phyloP scores from a whole-genome alignment of 2,329 filamentous ascomycete genomes.

The Alternaria postmessia region DNA sequence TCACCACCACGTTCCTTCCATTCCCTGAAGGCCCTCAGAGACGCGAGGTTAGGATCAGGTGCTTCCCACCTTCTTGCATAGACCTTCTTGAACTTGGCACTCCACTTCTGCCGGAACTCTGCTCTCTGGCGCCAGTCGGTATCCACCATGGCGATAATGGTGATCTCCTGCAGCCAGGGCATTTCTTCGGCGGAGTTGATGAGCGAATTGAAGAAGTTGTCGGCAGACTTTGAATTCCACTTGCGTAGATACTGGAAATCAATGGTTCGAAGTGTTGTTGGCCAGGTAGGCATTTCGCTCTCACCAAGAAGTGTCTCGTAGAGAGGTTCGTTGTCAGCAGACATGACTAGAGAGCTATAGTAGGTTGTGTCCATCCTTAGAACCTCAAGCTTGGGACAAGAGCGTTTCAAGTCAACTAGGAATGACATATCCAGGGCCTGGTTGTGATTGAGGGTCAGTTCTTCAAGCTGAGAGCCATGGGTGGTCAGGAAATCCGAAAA shows the following conservation, averaged over 20 bases:
- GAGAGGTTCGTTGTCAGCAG: conserved; percentile 75
- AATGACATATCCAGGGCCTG: conserved; percentile 80
- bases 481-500: conserved; percentile 71
- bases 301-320: conserved; percentile 72
- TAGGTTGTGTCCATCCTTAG: conserved; percentile 82
- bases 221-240: conserved; percentile 73
- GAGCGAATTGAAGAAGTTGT: conserved; percentile 80
- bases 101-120: conserved; percentile 80
- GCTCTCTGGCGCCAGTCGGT: conserved; percentile 82
- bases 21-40: conserved; percentile 53
- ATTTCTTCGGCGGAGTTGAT: conserved; percentile 74
- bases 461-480: conserved; percentile 72
- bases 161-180: conserved; percentile 71
- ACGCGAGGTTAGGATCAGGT: conserved; percentile 55
- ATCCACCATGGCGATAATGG: conserved; percentile 76
- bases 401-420: conserved; percentile 68
- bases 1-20: conserved; percentile 43
- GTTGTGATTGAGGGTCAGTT: conserved; percentile 79
- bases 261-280: conserved; percentile 71
- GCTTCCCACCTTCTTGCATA: conserved; percentile 64
- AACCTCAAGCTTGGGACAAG: conserved; percentile 74
- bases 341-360: conserved; percentile 72
- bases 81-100: conserved; percentile 70
- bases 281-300: conserved; percentile 79
- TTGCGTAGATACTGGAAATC: conserved; percentile 81